Evolutionary conservation across 2,329 filamentous ascomycete species (phyloP), one percentile per base, ranked within the genome.

Genomic region (Colletotrichum abscissum): DNA sequence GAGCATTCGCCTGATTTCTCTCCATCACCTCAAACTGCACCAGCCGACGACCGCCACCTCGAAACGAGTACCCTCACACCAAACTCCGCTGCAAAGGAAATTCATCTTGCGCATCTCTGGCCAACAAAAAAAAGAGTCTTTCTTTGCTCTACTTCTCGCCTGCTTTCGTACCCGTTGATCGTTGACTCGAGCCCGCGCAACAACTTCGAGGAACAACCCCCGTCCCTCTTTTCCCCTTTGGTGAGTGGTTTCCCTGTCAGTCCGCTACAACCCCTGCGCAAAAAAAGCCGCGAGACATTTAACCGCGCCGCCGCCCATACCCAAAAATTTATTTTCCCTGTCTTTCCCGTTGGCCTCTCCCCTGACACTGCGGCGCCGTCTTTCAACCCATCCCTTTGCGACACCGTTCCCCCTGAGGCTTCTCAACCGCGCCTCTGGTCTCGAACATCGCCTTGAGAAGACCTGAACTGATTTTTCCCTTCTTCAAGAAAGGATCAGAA

Each of bases 201-300:
- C 57, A 52, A 55, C 52, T 26, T 63, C 55, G 63, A 69, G 56
- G 60, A 72, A 57, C 19, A 57, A 46, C 63, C 26, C n/a, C 63
- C 68, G 72, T 74, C 63, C 55, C 59, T 74, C 69, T 74, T 74
- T 67, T 58, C 63, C 69, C 68, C 26, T 74, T 74, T 72, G 72
- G 72, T 74, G 72, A 74, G 72, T 72, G 58, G 60, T 74, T 72
- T 58, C 62, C 72, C 72, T 74, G 67, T 59, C 72, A 57, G 63
- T 62, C 67, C 60, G 63, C 63, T 57, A 60, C 66, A 73, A 63
- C 71, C 67, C 71, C 56, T 63, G 71, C 71, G 71, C 71, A 73
- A 73, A 73, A 74, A 74, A 74, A 74, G 72, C 69, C 69, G 72
- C 67, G 72, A 74, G 72, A 74, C 72, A 74, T 74, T 74, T 74